Base-by-base conservation (phyloP, 139 green algal species). In the Astrephomene gubernaculifera region DNA sequence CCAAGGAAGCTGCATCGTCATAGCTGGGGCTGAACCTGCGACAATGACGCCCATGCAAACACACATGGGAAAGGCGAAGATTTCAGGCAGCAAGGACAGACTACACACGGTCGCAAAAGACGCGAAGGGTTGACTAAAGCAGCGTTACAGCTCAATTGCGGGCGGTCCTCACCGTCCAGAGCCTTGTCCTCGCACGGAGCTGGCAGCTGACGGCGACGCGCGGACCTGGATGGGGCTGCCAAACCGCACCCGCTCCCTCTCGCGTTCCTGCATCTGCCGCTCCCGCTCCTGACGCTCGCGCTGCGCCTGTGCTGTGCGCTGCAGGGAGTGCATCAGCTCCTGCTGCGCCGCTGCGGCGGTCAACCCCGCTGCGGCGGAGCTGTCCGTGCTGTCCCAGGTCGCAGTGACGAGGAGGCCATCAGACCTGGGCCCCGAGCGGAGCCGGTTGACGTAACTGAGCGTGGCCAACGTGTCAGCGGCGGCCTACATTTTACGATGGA, bases 391-490 rank as follows among this genome's bases (percentile, higher is more conserved):
- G 36, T 92, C 88, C 88, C 88, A 92, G 0, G 84, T 86, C 22
- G 84, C 87, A n/a, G 69, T 89, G 31, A 92, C 81, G 29, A 90
- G 29, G 5, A 90, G 64, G 27, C 85, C 88, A 1, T 70, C 72
- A 7, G 68, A 71, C 19, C 74, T 76, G 76, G 71, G 74, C 9
- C 75, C 85, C 27, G 88, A 71, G 31, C 85, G 80, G 57, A 90
- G 72, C 31, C 81, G 74, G 64, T 81, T 87, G 31, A 90, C 81
- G 75, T 83, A 92, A 61, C 69, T 85, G 64, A 92, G 81, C 27
- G 88, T 92, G 10, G 85, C 85, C 25, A 92, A 76, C 25, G 81
- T 90, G 43, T 92, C 88, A 10, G 88, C 57, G 10, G 88, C 88
- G n/a, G 69, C 75, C 88, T 92, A n/a, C n/a, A n/a, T n/a, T n/a